Evolutionary conservation across 2,329 filamentous ascomycete species (phyloP).

Genomic region (Immersiporthe knoxdaviesiana): DNA sequence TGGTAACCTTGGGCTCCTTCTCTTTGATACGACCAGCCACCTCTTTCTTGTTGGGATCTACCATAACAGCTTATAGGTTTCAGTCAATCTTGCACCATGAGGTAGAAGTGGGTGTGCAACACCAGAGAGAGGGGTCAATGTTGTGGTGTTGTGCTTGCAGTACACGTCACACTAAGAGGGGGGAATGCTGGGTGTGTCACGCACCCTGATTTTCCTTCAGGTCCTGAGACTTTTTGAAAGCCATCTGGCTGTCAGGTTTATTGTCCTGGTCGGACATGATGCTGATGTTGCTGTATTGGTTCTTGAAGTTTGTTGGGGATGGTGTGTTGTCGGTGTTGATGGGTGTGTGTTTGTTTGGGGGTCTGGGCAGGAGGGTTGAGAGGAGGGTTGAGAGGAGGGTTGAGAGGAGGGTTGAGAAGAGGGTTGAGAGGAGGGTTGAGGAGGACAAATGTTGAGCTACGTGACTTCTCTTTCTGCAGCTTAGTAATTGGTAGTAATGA

Average conservation of each 20-base stretch:
- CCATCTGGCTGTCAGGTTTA: neutral
- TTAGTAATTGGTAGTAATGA: neutral
- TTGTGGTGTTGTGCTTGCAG: no score
- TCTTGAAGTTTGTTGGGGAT: neutral
- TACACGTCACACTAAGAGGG: neutral
- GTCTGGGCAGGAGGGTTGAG: neutral
- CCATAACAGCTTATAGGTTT: no score
- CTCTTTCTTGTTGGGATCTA: neutral
- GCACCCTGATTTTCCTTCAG: slow-evolving; percentile 1
- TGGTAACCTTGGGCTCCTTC: no score
- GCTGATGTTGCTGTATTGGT: neutral
- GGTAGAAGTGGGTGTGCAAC: neutral
- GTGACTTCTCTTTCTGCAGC: neutral
- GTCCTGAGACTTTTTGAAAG: neutral
- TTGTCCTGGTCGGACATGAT: neutral
- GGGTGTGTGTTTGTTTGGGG: neutral
- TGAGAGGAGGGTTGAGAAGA: neutral
- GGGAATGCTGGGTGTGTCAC: neutral
- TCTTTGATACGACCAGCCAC: neutral
- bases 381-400: neutral
- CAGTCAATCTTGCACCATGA: neutral
- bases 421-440: neutral
- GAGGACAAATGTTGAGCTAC: neutral
- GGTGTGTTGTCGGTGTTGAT: neutral
- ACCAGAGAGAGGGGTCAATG: neutral